These are phyloP conservation scores for Croton setiger DNA, from an alignment of 441 rosid genomes.

Conservation along the genomic window DNA sequence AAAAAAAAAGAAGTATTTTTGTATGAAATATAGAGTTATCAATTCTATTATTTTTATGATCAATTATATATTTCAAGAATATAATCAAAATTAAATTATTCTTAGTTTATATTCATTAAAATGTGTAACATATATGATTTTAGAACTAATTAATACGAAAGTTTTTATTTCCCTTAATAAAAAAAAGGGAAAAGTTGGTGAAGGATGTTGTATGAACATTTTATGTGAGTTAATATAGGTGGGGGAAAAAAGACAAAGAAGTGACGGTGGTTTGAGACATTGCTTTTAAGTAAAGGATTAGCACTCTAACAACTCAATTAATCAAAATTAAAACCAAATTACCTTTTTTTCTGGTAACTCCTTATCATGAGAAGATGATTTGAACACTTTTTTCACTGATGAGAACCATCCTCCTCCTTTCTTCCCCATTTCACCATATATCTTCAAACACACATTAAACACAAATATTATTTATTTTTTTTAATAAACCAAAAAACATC, in stretches of 20 bases:
- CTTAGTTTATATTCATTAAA: too few relatives aligned
- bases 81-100: too few relatives aligned
- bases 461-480: conserved; percentile 10
- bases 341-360: conserved; percentile 59
- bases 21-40: too few relatives aligned
- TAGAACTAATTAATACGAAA: too few relatives aligned
- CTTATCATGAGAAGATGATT: conserved; percentile 56
- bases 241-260: neutral
- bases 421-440: conserved; percentile 63
- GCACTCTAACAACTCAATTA: neutral
- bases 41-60: too few relatives aligned
- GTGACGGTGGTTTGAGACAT: neutral
- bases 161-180: too few relatives aligned
- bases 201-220: neutral
- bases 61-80: too few relatives aligned
- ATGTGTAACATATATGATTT: too few relatives aligned
- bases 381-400: conserved; percentile 85
- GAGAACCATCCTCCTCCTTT: conserved; percentile 91
- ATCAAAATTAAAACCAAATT: neutral
- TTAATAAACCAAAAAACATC: neutral
- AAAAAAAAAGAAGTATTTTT: too few relatives aligned
- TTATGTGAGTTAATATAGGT: neutral
- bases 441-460: too few relatives aligned
- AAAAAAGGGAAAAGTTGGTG: too few relatives aligned
- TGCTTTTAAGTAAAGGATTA: neutral